phyloP scores from a whole-genome alignment of 345 rosid species.

The Eucalyptus rudis region DNA sequence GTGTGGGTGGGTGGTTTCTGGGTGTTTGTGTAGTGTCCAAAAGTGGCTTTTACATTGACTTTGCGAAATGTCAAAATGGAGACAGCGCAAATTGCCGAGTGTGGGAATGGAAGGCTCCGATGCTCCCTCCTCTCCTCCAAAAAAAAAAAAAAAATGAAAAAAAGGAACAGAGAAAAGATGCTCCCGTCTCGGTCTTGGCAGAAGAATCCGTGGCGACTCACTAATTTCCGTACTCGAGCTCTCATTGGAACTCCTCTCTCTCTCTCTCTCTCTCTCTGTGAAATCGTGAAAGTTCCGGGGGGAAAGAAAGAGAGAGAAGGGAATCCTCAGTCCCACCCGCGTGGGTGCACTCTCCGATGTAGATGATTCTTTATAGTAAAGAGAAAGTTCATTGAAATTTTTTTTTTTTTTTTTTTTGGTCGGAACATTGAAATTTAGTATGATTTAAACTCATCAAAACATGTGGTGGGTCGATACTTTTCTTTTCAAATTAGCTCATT shows the following conservation, averaged over 20 bases:
- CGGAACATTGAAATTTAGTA: too few relatives aligned
- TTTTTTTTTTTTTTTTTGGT: too few relatives aligned
- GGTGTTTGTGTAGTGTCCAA: neutral
- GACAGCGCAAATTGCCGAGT: neutral
- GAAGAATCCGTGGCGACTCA: neutral
- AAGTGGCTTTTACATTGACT: slow-evolving; percentile 30
- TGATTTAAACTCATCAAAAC: too few relatives aligned
- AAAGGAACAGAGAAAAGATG: neutral
- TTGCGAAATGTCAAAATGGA: slow-evolving; percentile 45
- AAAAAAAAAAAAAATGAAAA: fast-evolving
- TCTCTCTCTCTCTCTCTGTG: neutral
- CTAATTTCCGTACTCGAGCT: neutral
- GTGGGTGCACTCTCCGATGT: neutral
- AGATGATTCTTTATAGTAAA: too few relatives aligned
- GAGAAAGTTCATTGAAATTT: too few relatives aligned
- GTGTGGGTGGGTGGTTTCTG: too few relatives aligned
- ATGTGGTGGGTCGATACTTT: too few relatives aligned
- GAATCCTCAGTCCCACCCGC: neutral
- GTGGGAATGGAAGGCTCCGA: neutral
- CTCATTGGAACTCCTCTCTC: neutral
- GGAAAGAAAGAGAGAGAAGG: neutral
- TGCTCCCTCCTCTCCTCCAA: neutral
- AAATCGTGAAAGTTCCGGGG: neutral
- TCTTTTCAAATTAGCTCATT: too few relatives aligned
- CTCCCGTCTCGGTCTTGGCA: neutral